Conservation (phyloP, 257 asterid species). For the Solanum pimpinellifolium region DNA sequence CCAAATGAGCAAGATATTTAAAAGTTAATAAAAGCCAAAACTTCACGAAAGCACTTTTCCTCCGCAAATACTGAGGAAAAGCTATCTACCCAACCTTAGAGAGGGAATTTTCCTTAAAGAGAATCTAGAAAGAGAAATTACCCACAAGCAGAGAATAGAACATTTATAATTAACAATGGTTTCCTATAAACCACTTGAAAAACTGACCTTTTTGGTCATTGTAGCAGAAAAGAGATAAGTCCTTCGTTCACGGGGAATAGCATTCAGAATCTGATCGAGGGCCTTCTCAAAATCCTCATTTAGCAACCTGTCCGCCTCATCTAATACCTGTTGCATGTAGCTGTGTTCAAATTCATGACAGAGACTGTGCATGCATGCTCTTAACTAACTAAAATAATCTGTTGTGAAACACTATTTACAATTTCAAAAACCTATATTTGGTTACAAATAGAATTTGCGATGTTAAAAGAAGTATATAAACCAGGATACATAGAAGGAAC, state of each 20-base stretch:
- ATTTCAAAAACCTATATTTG: background rate
- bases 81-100: background rate
- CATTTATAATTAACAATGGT: background rate
- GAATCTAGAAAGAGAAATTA: background rate
- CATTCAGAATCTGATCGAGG: slow-evolving; percentile 58
- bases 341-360: background rate
- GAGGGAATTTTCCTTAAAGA: background rate
- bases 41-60: background rate
- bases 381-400: background rate
- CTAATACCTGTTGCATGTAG: slow-evolving; percentile 52
- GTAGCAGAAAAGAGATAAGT: slow-evolving; percentile 94
- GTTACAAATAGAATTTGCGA: background rate
- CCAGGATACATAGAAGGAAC: background rate
- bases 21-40: background rate
- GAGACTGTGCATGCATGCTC: background rate
- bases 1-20: background rate
- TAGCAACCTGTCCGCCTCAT: slow-evolving; percentile 88
- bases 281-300: slow-evolving; percentile 86
- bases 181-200: background rate
- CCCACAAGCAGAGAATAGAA: background rate
- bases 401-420: background rate
- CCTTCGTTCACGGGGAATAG: slow-evolving; percentile 74
- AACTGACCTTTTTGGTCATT: slow-evolving; percentile 78
- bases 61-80: background rate
- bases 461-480: background rate